A percentile compares a stretch with the other conserved stretches of the same genome.
phyloP scores from a whole-genome alignment of 495 filamentous ascomycete genomes.

The Glonium stellatum region DNA sequence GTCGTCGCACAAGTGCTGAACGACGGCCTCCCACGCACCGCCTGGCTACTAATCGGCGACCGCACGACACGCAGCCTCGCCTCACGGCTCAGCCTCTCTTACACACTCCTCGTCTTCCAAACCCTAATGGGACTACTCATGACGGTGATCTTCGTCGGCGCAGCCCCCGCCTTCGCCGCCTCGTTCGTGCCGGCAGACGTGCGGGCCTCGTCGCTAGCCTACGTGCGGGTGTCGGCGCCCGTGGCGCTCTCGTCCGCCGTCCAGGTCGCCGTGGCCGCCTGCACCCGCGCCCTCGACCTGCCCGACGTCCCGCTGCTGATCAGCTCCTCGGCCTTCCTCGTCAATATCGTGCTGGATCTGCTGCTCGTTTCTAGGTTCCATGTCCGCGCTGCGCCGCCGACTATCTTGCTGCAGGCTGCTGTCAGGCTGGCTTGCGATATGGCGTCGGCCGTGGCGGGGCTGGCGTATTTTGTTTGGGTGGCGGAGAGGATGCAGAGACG shows the following conservation, averaged over 20 bases:
- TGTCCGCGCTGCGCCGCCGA: slow-evolving; percentile 48
- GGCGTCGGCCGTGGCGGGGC: slow-evolving; percentile 48
- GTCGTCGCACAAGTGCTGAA: slow-evolving; percentile 63
- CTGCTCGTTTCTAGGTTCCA: slow-evolving; percentile 64
- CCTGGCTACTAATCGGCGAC: slow-evolving; percentile 67
- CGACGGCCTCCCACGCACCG: slow-evolving; percentile 63
- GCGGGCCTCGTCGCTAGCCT: slow-evolving; percentile 49
- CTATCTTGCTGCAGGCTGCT: slow-evolving; percentile 55
- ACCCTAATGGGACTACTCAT: slow-evolving; percentile 50
- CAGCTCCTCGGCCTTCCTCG: slow-evolving; percentile 51
- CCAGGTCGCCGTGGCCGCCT: slow-evolving; percentile 54
- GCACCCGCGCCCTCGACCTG: slow-evolving; percentile 60
- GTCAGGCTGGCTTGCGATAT: slow-evolving; percentile 58
- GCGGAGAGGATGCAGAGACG: too few species aligned
- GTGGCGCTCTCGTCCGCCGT: slow-evolving; percentile 55
- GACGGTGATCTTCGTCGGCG: slow-evolving; percentile 54
- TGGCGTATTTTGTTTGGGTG: slow-evolving; percentile 55
- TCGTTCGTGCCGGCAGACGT: slow-evolving; percentile 59
- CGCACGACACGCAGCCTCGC: slow-evolving; percentile 46
- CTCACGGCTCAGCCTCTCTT: slow-evolving; percentile 52
- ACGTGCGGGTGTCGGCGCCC: slow-evolving; percentile 61
- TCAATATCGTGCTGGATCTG: slow-evolving; percentile 67
- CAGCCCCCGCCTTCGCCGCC: slow-evolving; percentile 48
- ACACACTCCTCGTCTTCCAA: slow-evolving; percentile 60
- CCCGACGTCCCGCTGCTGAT: slow-evolving; percentile 69